Evolutionary conservation across 768 basidiomycete species (phyloP), one percentile per base, ranked within the genome.

Genomic region (Gautieria morchelliformis): DNA sequence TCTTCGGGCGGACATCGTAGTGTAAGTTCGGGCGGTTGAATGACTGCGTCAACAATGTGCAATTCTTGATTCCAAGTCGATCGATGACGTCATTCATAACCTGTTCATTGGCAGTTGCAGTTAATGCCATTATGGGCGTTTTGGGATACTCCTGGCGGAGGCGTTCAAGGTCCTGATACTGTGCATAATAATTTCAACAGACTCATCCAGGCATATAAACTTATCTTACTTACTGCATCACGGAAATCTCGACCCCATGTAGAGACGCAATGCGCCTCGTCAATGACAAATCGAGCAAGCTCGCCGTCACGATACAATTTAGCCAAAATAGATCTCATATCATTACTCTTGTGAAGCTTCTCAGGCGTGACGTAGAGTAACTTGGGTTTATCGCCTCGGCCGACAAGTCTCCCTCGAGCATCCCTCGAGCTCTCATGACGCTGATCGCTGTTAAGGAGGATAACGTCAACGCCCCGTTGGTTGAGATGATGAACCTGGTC

Each of bases 161-260:
- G 33, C 74, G 68, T 14, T 79, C 80, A 40, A 97, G 73, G 27
- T 75, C 71, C 53, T 79, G 77, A 67, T 92, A 92, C 87, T 95
- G 59, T 33, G 35, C 8, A 9, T 14, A 14, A 17, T 44, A 19
- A 44, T n/a, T 8, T 49, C 48, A 49, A n/a, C 17, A 49, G 11
- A 17, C 56, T 51, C 39, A 47, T 8, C 3, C 35, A 12, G 20
- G 20, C 6, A 5, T 11, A 49, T 39, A 39, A 57, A 22, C 14
- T 44, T 27, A 10, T 19, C 46, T 5, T 4, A 68, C 84, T 63
- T 70, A 89, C 88, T 24, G 87, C 81, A n/a, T 81, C 80, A 51
- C 95, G 82, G 65, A 96, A 94, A 66, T 93, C 87, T 65, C 93
- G 84, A 6, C 95, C 96, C 96, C 96, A 98, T 20, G 84, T 84